phyloP scores from a whole-genome alignment of 148 eudicot species.

The Beta vulgaris region DNA sequence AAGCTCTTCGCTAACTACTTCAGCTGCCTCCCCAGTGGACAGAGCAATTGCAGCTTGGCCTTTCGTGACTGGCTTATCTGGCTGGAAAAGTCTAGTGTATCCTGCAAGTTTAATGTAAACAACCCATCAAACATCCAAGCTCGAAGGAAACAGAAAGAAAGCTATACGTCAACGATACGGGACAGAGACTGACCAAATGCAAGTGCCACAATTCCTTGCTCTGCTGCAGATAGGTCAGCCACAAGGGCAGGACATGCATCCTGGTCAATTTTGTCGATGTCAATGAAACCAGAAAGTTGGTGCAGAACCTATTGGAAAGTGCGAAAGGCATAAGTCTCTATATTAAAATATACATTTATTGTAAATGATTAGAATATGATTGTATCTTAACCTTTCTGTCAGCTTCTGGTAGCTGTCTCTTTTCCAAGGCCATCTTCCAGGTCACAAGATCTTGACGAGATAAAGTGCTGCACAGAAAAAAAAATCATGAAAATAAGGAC shows the following conservation, averaged over 20 bases:
- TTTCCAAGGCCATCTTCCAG: conserved; percentile 95
- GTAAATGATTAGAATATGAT: not conserved
- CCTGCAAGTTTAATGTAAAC: conserved; percentile 44
- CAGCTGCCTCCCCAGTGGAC: conserved; percentile 89
- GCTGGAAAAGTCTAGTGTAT: conserved; percentile 90
- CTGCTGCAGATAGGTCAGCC: conserved; percentile 84
- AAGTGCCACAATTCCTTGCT: conserved; percentile 78
- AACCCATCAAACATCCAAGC: conserved; percentile 12
- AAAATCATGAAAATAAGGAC: conserved; percentile 1
- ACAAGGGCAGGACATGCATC: conserved; percentile 95
- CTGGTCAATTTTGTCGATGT: conserved; percentile 78
- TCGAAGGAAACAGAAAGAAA: not conserved
- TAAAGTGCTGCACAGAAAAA: conserved; percentile 67
- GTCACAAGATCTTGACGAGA: conserved; percentile 98
- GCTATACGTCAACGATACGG: conserved; percentile 3
- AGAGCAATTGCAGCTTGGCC: conserved; percentile 97
- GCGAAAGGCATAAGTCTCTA: conserved; percentile 6
- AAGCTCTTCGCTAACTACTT: conserved; percentile 87
- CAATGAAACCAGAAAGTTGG: conserved; percentile 85
- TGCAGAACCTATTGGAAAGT: conserved; percentile 54
- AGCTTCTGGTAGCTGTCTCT: conserved; percentile 75
- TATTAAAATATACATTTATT: not conserved
- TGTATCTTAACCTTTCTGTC: conserved; percentile 62
- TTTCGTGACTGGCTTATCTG: conserved; percentile 92
- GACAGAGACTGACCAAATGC: conserved; percentile 86